Conservation (phyloP, 2,329 filamentous ascomycete species). For the Hymenoscyphus albidus region DNA sequence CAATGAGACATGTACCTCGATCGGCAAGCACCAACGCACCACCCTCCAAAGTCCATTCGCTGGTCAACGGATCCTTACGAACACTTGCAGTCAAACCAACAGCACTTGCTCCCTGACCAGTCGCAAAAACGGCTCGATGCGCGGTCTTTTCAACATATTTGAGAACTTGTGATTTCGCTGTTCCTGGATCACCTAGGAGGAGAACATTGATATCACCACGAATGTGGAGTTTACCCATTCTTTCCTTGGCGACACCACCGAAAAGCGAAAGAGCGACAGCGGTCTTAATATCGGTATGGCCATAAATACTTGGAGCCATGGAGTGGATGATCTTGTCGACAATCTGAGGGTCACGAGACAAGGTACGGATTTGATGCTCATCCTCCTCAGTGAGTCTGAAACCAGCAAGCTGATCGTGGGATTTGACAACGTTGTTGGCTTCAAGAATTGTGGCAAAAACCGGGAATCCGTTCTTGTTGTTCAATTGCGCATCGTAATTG, state of each 20-base stretch:
- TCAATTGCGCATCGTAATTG: conserved; percentile 95
- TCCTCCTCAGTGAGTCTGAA: conserved; percentile 95
- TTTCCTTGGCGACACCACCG: conserved; percentile 86
- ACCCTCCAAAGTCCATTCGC: conserved; percentile 96
- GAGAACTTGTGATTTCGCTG: conserved; percentile 93
- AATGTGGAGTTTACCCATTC: conserved; percentile 84
- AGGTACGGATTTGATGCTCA: conserved; percentile 80
- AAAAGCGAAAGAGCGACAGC: conserved; percentile 92
- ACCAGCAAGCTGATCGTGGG: conserved; percentile 93
- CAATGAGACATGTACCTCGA: conserved; percentile 90
- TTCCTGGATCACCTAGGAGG: conserved; percentile 93
- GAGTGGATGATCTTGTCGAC: conserved; percentile 90
- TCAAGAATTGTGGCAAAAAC: conserved; percentile 97
- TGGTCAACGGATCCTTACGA: conserved; percentile 88
- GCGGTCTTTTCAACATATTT: conserved; percentile 98
- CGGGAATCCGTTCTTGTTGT: conserved; percentile 97
- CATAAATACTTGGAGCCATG: conserved; percentile 96
- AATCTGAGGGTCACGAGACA: conserved; percentile 87
- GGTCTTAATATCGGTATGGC: conserved; percentile 95
- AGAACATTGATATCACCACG: conserved; percentile 98
- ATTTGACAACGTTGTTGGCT: conserved; percentile 95
- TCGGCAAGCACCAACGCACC: conserved; percentile 94
- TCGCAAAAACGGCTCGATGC: conserved; percentile 94
- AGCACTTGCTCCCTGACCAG: conserved; percentile 92
- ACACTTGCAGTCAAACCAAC: conserved; percentile 97